phyloP scores from a whole-genome alignment of 2,329 filamentous ascomycete genomes.

The Pseudopyrenochaeta lycopersici region DNA sequence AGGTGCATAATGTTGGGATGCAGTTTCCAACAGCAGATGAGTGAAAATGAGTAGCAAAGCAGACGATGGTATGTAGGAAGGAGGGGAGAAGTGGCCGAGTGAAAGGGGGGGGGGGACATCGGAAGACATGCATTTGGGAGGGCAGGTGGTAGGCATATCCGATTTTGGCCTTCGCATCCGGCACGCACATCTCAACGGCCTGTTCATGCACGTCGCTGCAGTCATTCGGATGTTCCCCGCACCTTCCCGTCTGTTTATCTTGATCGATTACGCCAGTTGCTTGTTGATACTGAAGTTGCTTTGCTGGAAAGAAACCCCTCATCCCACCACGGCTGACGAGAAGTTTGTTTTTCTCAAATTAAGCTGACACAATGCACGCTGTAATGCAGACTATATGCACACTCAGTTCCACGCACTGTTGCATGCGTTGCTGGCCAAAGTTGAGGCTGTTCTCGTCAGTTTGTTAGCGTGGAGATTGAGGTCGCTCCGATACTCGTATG shows the following conservation, averaged over 20 bases:
- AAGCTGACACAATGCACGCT: not conserved
- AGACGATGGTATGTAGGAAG: not conserved
- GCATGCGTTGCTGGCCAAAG: not conserved
- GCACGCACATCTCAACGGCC: not conserved
- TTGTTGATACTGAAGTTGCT: not conserved
- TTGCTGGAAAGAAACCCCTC: not conserved
- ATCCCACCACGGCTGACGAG: not conserved
- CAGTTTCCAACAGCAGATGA: not conserved
- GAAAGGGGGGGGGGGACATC: not conserved
- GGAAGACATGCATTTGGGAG: not conserved
- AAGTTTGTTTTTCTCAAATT: not conserved
- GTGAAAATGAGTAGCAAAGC: too few species aligned
- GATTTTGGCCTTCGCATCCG: constrained; percentile 10
- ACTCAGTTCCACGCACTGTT: not conserved
- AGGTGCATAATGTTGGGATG: too few species aligned
- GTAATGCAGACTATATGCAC: too few species aligned
- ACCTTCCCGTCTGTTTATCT: not conserved
- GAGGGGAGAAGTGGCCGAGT: not conserved
- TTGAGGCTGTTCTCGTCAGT: constrained; percentile 6
- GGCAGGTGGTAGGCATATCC: not conserved
- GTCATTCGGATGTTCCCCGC: constrained; percentile 7
- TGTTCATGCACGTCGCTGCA: not conserved
- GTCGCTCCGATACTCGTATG: constrained; percentile 12
- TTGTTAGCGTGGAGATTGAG: constrained; percentile 11
- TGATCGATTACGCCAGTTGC: not conserved